Base-by-base conservation (phyloP, 352 stramenopile species). In the Phytophthora fragariaefolia region DNA sequence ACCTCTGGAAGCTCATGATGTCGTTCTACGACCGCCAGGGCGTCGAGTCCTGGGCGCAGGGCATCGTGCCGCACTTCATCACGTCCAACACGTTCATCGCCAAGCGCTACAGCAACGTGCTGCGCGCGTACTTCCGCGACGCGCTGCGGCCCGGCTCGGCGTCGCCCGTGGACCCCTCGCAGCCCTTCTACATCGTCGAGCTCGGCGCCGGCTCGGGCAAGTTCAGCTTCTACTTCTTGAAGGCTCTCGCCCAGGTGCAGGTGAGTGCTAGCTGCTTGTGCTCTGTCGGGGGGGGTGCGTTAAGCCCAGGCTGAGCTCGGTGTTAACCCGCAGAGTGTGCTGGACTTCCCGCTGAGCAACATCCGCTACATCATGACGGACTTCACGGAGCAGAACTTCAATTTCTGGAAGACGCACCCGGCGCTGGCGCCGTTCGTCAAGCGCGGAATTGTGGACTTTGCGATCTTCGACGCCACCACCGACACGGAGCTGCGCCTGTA, bases 31-130 rank as follows among this genome's bases (percentile, higher is more conserved):
- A 93, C 48, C 80, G 81, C 43, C 82, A 93, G 50, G 88, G 90
- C 45, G 79, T 92, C 52, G 82, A 95, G 63, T 96, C 85, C 10
- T 98, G 93, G 93, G 83, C 86, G 10, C 80, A 98, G 56, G 94
- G 93, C 47, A 98, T 98, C 48, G 95, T 98, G 40, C 95, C 95
- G 24, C 94, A 98, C 79, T 98, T 98, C 63, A 98, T 98, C 71
- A 98, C 94, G 26, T 98, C 90, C 67, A 98, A 98, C 66, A 89
- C 87, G 9, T 98, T 98, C 76, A 98, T 98, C 58, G 94, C 90
- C 36, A 92, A 93, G 58, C 81, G 84, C 24, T 98, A 98, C 71
- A 89, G 83, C 52, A 84, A 85, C 43, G 72, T 93, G 23, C 59
- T 95, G 20, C 65, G 69, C 8, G 80, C 83, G 7, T 95, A 88